Conservation (phyloP, 73 alveolate genomes). For the Durusdinium trenchii region DNA sequence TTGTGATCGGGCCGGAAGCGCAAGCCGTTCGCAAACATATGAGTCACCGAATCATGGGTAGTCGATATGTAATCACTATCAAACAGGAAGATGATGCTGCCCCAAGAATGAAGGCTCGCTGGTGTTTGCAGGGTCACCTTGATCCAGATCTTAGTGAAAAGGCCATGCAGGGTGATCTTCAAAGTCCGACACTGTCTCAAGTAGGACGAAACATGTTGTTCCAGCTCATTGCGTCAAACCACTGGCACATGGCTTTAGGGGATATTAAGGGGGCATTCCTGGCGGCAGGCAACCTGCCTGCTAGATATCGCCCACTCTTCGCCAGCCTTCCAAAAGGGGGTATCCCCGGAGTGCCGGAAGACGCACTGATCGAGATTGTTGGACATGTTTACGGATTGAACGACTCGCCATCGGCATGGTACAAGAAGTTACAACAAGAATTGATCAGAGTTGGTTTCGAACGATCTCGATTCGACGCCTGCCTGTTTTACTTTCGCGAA, state of each 20-base stretch:
- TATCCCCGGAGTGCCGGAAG: background rate
- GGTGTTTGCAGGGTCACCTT: background rate
- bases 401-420: background rate
- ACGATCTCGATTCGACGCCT: background rate
- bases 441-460: background rate
- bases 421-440: background rate
- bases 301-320: background rate
- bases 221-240: background rate
- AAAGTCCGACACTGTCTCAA: background rate
- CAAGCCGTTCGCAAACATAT: background rate
- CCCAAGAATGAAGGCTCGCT: background rate
- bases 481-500: background rate
- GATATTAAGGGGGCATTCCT: too few relatives aligned
- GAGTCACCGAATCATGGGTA: background rate
- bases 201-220: background rate
- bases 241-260: background rate
- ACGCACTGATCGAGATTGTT: background rate
- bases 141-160: background rate
- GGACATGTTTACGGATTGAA: background rate
- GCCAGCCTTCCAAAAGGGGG: background rate
- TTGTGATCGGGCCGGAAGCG: background rate
- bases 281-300: background rate
- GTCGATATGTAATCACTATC: background rate
- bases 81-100: constrained; percentile 22
- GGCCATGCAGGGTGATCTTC: background rate